A percentile compares a stretch with the other conserved stretches of the same genome.
Conservation (phyloP, 805 yeast species). For the Saccharomycopsis babjevae region DNA sequence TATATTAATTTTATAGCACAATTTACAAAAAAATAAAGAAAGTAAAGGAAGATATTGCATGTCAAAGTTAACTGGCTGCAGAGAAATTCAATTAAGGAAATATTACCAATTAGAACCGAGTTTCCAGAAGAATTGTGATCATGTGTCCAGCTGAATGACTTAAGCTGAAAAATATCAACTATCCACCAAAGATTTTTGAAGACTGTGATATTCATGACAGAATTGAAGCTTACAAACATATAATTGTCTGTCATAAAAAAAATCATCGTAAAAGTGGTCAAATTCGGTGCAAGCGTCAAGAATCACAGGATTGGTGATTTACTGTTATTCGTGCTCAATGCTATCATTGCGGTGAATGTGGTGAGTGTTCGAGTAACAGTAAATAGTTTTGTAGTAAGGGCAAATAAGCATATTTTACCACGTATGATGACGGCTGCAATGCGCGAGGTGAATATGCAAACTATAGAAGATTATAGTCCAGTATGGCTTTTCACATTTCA, state of each 20-base stretch:
- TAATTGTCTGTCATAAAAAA: slow-evolving; percentile 61
- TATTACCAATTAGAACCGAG: not conserved
- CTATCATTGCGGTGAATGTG: slow-evolving; percentile 52
- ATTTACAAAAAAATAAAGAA: not conserved
- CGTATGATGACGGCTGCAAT: slow-evolving; percentile 35
- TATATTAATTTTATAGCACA: no score
- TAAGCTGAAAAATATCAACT: slow-evolving; percentile 41
- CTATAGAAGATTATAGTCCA: slow-evolving; percentile 32
- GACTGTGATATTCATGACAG: slow-evolving; percentile 43
- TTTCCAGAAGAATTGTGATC: slow-evolving; percentile 33
- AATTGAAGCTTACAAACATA: slow-evolving; percentile 33
- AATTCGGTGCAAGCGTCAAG: slow-evolving; percentile 47
- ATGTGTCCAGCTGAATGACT: slow-evolving; percentile 42
- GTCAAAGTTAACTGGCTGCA: no score
- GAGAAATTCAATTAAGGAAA: not conserved
- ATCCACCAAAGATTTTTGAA: slow-evolving; percentile 37
- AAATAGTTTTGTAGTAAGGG: slow-evolving; percentile 44
- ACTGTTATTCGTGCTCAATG: slow-evolving; percentile 75
- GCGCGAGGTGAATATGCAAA: slow-evolving; percentile 47
- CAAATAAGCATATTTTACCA: slow-evolving; percentile 41
- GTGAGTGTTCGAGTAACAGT: slow-evolving; percentile 42
- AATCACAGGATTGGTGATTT: slow-evolving; percentile 53
- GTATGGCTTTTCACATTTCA: slow-evolving; percentile 39
- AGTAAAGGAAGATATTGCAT: not conserved
- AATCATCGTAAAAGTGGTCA: slow-evolving; percentile 47